phyloP scores from a whole-genome alignment of 345 rosid species.

The Isatis tinctoria region DNA sequence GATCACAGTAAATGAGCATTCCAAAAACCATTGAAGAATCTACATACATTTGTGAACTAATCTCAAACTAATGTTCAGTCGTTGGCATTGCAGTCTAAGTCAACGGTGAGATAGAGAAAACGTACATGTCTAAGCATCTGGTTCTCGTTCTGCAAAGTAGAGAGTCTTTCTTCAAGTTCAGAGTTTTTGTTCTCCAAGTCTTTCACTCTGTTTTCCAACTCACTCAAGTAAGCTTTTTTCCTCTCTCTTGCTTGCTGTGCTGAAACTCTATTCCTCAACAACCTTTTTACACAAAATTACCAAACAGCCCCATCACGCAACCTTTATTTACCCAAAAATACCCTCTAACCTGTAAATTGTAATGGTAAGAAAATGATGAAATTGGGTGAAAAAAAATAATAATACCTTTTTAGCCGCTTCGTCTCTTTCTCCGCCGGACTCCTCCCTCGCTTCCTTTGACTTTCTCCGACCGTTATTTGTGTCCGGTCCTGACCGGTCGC shows the following conservation, averaged over 20 bases:
- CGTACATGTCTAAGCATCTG: constrained; percentile 97
- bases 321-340: not conserved
- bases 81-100: not conserved
- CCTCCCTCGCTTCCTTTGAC: constrained; percentile 76
- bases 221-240: constrained; percentile 85
- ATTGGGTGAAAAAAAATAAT: not conserved
- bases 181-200: constrained; percentile 90
- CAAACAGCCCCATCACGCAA: constrained; percentile 12
- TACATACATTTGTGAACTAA: not conserved
- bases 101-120: not conserved
- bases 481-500: constrained; percentile 42
- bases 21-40: not conserved
- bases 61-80: not conserved
- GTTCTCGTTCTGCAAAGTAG: constrained; percentile 94
- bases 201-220: constrained; percentile 72
- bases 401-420: constrained; percentile 81
- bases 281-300: constrained; percentile 39
- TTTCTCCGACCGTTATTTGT: constrained; percentile 49
- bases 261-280: constrained; percentile 98
- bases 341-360: not conserved
- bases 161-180: constrained; percentile 83
- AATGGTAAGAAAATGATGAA: not conserved
- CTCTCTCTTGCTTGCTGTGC: constrained; percentile 99
- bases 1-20: not conserved
- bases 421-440: constrained; percentile 90